Evolutionary conservation across 139 green algal species (phyloP).

Genomic region (Penium margaritaceum): DNA sequence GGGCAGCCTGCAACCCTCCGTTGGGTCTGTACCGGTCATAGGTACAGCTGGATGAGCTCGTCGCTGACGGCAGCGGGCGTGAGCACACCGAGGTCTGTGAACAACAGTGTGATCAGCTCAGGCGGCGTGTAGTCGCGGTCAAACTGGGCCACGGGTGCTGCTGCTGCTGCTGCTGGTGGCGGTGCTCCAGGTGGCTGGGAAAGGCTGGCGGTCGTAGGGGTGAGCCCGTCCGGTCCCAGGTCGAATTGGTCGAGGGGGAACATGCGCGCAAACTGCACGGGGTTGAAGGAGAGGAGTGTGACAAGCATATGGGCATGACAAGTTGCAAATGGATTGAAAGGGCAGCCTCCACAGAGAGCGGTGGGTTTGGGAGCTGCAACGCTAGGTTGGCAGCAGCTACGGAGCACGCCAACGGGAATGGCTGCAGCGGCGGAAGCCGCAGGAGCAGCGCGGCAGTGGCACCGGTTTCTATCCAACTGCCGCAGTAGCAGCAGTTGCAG

Average conservation of each 20-base stretch:
- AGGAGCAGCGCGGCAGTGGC: too few relatives aligned
- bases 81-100: slow-evolving; percentile 84
- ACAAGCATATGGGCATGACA: too few relatives aligned
- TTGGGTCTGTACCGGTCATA: too few relatives aligned
- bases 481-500: too few relatives aligned
- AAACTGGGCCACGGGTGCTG: slow-evolving; percentile 27
- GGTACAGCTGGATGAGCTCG: slow-evolving; percentile 92
- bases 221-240: slow-evolving; percentile 45
- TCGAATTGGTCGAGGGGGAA: slow-evolving; percentile 71
- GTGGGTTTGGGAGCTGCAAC: too few relatives aligned
- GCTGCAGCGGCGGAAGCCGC: too few relatives aligned
- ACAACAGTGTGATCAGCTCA: slow-evolving; percentile 73
- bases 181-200: not conserved
- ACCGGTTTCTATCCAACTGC: too few relatives aligned
- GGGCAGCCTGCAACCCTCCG: too few relatives aligned
- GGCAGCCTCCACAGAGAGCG: not conserved
- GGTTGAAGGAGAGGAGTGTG: too few relatives aligned
- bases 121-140: slow-evolving; percentile 96
- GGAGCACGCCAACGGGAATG: too few relatives aligned
- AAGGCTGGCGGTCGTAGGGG: not conserved
- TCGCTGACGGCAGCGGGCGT: slow-evolving; percentile 88
- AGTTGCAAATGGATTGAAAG: too few relatives aligned
- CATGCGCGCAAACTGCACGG: slow-evolving; percentile 47
- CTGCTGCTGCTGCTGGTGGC: not conserved
- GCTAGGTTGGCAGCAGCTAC: too few relatives aligned